Evolutionary conservation across 1,139 yeast species (phyloP), one percentile per base, ranked within the genome.

Genomic region (Arxiozyma heterogenica): DNA sequence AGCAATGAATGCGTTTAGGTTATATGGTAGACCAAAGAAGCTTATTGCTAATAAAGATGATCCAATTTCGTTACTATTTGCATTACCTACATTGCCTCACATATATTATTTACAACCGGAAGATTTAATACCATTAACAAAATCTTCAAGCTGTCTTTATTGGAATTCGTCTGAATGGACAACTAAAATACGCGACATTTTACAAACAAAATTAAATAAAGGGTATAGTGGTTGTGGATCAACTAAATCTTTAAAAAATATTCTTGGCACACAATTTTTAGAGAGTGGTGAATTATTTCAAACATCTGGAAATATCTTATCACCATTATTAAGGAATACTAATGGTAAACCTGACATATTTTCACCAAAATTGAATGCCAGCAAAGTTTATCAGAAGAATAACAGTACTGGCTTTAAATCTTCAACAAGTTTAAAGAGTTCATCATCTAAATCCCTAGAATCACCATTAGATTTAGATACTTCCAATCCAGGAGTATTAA

Each of bases 151-250:
- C 1, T 71, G 79, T 46, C 65, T 67, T 30, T 58, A 67, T 38
- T 91, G 97, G 97, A 76, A 82, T 51, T 77, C 79, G 21, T 73
- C 78, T 25, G 80, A 81, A 42, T 93, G 98, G 98, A 77, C 78
- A 56, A 61, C 62, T 1, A 79, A 81, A 53, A 79, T 90, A 55
- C 87, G 86, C 65, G 76, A 75, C 22, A 68, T 90, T 21, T 70
- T 91, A 63, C 81, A 79, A 54, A 70, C 78, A 23, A 91, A 88
- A 65, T 70, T 89, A 57, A 73, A 79, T 17, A 73, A 78, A 49
- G 97, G 97, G 8, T 90, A 86, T 68, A 82, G 81, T 48, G 96
- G 97, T 3, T 84, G 95, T 68, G 96, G 96, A 12, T 79, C 85
- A 44, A 70, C 76, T 20, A 76, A 83, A 56, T 87, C 87, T 12